Evolutionary conservation across 371 early-diverging fungal species (phyloP).

Genomic region (Amoeboaphelidium occidentale): DNA sequence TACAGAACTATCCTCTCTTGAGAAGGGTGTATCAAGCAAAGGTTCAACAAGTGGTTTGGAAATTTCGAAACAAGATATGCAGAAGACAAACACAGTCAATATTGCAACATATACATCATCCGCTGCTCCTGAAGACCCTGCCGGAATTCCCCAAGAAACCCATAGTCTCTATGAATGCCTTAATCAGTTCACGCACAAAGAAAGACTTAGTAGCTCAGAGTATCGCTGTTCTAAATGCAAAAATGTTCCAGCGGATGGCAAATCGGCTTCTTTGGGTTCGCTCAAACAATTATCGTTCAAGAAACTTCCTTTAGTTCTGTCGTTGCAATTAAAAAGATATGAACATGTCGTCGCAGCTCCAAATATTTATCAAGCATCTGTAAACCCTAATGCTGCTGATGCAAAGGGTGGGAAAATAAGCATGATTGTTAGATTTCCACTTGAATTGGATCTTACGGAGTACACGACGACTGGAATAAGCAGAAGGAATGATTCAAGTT

Average conservation of each 20-base stretch:
- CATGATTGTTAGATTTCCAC: constrained; percentile 53
- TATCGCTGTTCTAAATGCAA: constrained; percentile 51
- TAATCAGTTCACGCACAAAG: constrained; percentile 35
- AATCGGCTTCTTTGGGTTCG: constrained; percentile 20
- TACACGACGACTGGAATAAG: constrained; percentile 30
- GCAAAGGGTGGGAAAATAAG: constrained; percentile 36
- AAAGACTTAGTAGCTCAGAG: constrained; percentile 27
- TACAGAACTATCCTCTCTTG: not conserved
- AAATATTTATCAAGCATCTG: not conserved
- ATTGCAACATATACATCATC: not conserved
- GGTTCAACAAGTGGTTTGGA: not conserved
- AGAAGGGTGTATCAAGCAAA: not conserved
- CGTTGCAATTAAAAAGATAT: constrained; percentile 48
- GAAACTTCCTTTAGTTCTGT: constrained; percentile 56
- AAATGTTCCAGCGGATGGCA: constrained; percentile 18
- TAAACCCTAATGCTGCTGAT: not conserved
- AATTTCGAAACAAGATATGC: not conserved
- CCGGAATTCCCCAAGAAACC: not conserved
- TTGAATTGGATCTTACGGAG: constrained; percentile 72
- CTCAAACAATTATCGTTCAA: constrained; percentile 67
- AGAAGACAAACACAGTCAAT: not conserved
- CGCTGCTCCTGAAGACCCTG: too few species aligned
- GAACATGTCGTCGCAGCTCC: not conserved
- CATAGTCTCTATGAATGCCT: constrained; percentile 11
- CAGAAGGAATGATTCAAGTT: not conserved